A percentile compares a stretch with the other conserved stretches of the same genome.
Evolutionary conservation across 768 basidiomycete genomes (phyloP).

Genomic region (Phlegmacium glaucopus): DNA sequence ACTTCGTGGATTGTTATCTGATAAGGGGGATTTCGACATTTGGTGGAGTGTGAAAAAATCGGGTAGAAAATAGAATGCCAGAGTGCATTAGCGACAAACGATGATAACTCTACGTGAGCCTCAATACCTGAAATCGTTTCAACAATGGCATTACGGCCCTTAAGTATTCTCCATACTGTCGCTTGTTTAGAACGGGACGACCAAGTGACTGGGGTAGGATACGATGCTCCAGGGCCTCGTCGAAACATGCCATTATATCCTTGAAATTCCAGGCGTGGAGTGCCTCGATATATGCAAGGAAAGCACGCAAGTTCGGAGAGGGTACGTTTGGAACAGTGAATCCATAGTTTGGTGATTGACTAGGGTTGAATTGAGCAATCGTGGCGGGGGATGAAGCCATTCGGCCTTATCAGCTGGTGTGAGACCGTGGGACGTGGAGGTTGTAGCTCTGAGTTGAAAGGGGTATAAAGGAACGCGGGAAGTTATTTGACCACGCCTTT

Average conservation of each 20-base stretch:
- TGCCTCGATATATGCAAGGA: conserved; percentile 31
- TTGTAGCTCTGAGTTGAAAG: no score
- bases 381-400: conserved; percentile 1
- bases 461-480: no score
- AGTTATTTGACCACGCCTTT: no score
- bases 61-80: background rate
- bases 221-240: conserved; percentile 30
- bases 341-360: conserved; percentile 19
- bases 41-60: background rate
- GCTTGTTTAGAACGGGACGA: conserved; percentile 32
- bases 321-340: conserved; percentile 26
- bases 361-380: conserved; percentile 20
- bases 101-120: background rate
- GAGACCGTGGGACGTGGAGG: conserved; percentile 1
- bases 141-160: conserved; percentile 24
- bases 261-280: conserved; percentile 28
- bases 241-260: conserved; percentile 26
- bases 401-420: background rate
- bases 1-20: conserved; percentile 24
- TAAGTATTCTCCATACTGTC: conserved; percentile 30
- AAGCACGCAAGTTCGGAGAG: conserved; percentile 30
- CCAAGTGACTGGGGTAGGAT: conserved; percentile 32
- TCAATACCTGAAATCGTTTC: conserved; percentile 21
- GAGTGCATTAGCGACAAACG: background rate
- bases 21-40: background rate